Evolutionary conservation across 106 monocot genomes (phyloP).

Genomic region (Hemerocallis citrina): DNA sequence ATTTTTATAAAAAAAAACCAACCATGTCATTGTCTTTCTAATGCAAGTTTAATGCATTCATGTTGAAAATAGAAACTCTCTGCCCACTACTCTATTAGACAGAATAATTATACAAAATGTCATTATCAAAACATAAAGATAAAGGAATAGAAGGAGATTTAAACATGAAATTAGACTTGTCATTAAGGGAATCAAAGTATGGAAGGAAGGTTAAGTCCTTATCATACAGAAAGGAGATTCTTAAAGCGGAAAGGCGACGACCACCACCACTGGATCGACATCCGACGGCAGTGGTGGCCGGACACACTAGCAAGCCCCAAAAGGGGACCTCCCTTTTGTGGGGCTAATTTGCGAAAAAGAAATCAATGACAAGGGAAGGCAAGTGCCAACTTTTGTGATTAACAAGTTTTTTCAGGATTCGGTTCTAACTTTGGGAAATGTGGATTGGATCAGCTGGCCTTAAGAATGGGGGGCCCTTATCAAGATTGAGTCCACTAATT

Average conservation of each 20-base stretch:
- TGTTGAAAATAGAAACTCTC: too few species aligned
- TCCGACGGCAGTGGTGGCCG: neutral
- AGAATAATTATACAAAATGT: too few species aligned
- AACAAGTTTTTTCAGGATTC: constrained; percentile 8
- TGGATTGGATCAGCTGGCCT: constrained; percentile 3
- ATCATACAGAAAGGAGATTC: constrained; percentile 2
- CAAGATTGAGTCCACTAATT: neutral
- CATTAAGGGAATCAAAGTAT: too few species aligned
- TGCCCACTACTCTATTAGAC: too few species aligned
- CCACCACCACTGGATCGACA: neutral
- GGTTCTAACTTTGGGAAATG: constrained; percentile 1
- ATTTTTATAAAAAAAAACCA: too few species aligned
- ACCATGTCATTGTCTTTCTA: too few species aligned
- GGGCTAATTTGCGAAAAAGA: neutral
- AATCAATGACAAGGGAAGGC: constrained; percentile 1
- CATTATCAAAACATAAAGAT: too few species aligned
- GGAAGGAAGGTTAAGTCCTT: neutral
- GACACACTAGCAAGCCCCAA: neutral
- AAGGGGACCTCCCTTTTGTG: constrained; percentile 3
- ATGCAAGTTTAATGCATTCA: too few species aligned
- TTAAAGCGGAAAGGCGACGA: neutral
- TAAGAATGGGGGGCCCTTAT: neutral
- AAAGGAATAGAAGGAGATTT: too few species aligned
- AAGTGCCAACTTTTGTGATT: neutral
- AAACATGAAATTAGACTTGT: too few species aligned